Percentiles rank a stretch among this genome's conserved stretches.
Evolutionary conservation across 75 land plant genomes (phyloP).

Genomic region (Pinus tabuliformis): DNA sequence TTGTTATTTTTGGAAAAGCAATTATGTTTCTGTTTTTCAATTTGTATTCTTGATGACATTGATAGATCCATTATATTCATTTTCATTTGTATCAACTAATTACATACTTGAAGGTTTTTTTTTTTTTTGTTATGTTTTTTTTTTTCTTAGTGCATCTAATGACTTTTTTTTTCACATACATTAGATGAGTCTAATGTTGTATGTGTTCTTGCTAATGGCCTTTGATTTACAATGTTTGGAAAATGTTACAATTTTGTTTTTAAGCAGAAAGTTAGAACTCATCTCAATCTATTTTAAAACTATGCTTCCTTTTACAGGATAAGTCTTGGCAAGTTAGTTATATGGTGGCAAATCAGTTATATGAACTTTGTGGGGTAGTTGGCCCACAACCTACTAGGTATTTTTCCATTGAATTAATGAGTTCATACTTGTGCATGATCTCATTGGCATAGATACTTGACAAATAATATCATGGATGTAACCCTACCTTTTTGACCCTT

Average conservation of each 20-base stretch:
- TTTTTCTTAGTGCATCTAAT: too few species aligned
- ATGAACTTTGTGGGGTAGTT: conserved; percentile 95
- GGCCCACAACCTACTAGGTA: conserved; percentile 95
- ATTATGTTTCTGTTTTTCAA: background rate
- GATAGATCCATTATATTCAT: background rate
- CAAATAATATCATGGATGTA: too few species aligned
- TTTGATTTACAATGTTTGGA: background rate
- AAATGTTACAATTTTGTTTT: background rate
- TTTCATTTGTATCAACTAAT: background rate
- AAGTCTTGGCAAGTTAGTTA: conserved; percentile 98
- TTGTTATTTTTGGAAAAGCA: background rate
- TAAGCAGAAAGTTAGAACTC: background rate
- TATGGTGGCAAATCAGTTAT: conserved; percentile 97
- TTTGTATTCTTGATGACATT: background rate
- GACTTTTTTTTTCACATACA: background rate
- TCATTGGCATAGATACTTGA: too few species aligned
- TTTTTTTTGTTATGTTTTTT: background rate
- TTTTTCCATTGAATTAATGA: background rate
- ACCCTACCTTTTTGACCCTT: too few species aligned
- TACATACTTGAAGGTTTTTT: too few species aligned
- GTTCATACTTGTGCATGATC: background rate
- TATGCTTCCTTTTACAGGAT: conserved; percentile 47
- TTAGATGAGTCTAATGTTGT: background rate
- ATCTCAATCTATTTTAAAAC: background rate
- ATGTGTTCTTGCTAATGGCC: background rate